Evolutionary conservation across 106 monocot species (phyloP).

Genomic region (Posidonia australis): DNA sequence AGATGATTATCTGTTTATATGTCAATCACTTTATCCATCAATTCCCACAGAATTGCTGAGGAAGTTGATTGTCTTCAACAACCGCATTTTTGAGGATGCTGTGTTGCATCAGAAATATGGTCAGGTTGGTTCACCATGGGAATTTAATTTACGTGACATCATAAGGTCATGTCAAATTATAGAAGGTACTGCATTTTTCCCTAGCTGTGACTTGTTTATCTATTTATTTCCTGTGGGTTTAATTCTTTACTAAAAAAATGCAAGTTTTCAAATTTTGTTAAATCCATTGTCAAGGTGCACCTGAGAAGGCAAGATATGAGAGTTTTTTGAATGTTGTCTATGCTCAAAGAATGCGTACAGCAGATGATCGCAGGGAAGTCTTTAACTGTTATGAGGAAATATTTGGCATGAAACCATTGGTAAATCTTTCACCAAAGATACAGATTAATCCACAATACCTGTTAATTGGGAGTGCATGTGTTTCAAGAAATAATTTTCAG

Average conservation of each 20-base stretch:
- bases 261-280: too few species aligned
- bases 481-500: conserved; percentile 57
- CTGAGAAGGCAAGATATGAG: conserved; percentile 17
- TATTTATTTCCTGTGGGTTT: too few species aligned
- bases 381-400: conserved; percentile 54
- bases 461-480: conserved; percentile 43
- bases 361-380: conserved; percentile 61
- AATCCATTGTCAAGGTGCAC: conserved; percentile 33
- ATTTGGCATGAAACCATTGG: conserved; percentile 40
- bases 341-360: conserved; percentile 81
- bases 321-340: conserved; percentile 70
- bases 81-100: conserved; percentile 55
- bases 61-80: conserved; percentile 74
- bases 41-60: conserved; percentile 36
- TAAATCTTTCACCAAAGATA: conserved; percentile 41
- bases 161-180: conserved; percentile 91
- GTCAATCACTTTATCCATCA: conserved; percentile 54
- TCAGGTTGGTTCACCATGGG: conserved; percentile 94
- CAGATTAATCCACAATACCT: conserved; percentile 41
- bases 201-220: too few species aligned
- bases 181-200: conserved; percentile 35
- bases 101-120: conserved; percentile 74
- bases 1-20: conserved; percentile 78
- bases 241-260: too few species aligned
- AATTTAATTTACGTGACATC: conserved; percentile 96